These are phyloP conservation scores for Aspergillus niger DNA, from an alignment of 2,329 filamentous ascomycete genomes.

Conservation along the genomic window DNA sequence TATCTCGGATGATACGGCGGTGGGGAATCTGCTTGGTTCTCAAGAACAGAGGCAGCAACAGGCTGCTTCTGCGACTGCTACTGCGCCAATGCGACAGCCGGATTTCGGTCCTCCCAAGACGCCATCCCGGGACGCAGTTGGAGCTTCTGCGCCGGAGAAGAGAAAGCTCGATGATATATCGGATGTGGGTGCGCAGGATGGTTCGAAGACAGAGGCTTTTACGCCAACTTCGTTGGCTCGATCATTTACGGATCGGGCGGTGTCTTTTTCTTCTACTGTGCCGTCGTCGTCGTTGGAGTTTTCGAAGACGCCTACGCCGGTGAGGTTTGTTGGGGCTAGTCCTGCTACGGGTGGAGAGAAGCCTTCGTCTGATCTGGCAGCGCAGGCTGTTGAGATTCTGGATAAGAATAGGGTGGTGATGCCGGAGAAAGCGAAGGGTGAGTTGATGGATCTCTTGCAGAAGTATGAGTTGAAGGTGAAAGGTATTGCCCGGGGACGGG, in stretches of 20 bases:
- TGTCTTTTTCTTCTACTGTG: conserved; percentile 5
- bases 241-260: neutral
- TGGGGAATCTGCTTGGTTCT: conserved; percentile 25
- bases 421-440: conserved; percentile 35
- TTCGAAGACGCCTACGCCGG: conserved; percentile 37
- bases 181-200: conserved; percentile 23
- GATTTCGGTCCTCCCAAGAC: conserved; percentile 37
- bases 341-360: conserved; percentile 20
- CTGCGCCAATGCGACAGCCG: conserved; percentile 26
- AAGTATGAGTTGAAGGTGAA: conserved; percentile 60
- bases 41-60: neutral
- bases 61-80: neutral
- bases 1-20: conserved; percentile 36
- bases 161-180: conserved; percentile 27
- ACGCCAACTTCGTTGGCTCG: conserved; percentile 3
- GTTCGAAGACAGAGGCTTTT: neutral
- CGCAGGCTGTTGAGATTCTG: conserved; percentile 35
- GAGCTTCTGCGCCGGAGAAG: conserved; percentile 41
- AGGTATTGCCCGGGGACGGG: conserved; percentile 66
- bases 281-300: conserved; percentile 32
- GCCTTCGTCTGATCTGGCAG: conserved; percentile 21
- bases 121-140: neutral
- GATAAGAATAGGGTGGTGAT: conserved; percentile 38
- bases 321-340: conserved; percentile 32
- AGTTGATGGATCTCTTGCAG: conserved; percentile 50